A percentile compares a stretch with the other conserved stretches of the same genome.
Conservation (phyloP, 192 early-diverging fungal genomes). For the Ambispora gerdemannii region DNA sequence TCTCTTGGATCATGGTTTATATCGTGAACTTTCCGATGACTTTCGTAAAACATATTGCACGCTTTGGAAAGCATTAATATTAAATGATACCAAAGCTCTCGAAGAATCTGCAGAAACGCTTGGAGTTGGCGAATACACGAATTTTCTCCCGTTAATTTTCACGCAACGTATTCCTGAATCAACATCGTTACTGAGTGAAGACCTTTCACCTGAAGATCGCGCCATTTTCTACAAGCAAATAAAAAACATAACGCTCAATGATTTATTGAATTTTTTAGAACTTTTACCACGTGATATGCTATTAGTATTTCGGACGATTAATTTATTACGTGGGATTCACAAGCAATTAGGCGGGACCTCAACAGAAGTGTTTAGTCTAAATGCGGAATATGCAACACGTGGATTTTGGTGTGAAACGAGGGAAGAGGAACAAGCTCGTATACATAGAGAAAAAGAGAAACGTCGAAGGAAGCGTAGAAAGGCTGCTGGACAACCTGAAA, state of each 20-base stretch:
- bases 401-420: constrained; percentile 51
- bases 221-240: constrained; percentile 34
- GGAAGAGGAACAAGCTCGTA: constrained; percentile 35
- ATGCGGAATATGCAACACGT: constrained; percentile 43
- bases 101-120: constrained; percentile 31
- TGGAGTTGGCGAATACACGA: constrained; percentile 40
- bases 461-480: too few relatives aligned
- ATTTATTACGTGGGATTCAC: constrained; percentile 50
- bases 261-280: constrained; percentile 53
- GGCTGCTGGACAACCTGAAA: constrained; percentile 13
- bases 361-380: constrained; percentile 47
- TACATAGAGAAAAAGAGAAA: constrained; percentile 29
- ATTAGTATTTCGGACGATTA: constrained; percentile 49
- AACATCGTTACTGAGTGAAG: constrained; percentile 37
- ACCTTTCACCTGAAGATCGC: constrained; percentile 38
- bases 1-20: constrained; percentile 50
- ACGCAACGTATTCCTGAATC: constrained; percentile 44
- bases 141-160: constrained; percentile 48
- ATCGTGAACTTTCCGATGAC: constrained; percentile 42
- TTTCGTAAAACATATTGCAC: constrained; percentile 51
- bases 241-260: constrained; percentile 45
- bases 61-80: constrained; percentile 48
- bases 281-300: constrained; percentile 53
- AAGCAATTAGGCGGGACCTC: constrained; percentile 47
- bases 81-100: constrained; percentile 42